phyloP scores from a whole-genome alignment of 169 alveolate genomes.

The Plasmodium billcollinsi region DNA sequence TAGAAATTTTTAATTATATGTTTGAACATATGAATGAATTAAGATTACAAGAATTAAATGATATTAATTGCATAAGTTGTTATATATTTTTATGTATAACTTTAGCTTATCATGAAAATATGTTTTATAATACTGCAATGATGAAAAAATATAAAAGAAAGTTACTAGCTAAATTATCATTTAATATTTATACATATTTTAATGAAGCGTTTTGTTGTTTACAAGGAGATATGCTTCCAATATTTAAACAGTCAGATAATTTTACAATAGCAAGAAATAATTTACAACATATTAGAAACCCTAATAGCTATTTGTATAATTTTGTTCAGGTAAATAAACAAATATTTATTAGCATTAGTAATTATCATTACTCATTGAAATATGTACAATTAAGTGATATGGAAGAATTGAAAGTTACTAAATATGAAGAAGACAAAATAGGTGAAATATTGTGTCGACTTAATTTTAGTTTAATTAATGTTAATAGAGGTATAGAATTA shows the following conservation, averaged over 20 bases:
- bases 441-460: conserved; percentile 69
- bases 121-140: conserved; percentile 73
- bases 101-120: conserved; percentile 70
- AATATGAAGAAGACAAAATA: conserved; percentile 59
- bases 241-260: conserved; percentile 15
- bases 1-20: conserved; percentile 62
- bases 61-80: conserved; percentile 49
- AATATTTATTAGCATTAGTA: conserved; percentile 50
- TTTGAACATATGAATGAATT: conserved; percentile 45
- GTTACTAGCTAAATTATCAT: conserved; percentile 47
- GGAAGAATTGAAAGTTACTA: conserved; percentile 26
- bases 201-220: conserved; percentile 29
- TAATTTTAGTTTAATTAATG: conserved; percentile 46
- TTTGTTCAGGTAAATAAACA: conserved; percentile 26
- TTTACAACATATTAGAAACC: conserved; percentile 47
- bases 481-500: conserved; percentile 29
- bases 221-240: conserved; percentile 39
- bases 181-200: conserved; percentile 47
- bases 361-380: conserved; percentile 57
- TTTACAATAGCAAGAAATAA: conserved; percentile 5
- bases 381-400: conserved; percentile 20
- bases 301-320: conserved; percentile 41
- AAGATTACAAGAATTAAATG: conserved; percentile 14
- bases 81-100: conserved; percentile 58
- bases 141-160: conserved; percentile 62